Evolutionary conservation across 495 filamentous ascomycete species (phyloP), one percentile per base, ranked within the genome.

Genomic region (Tuber melanosporum): DNA sequence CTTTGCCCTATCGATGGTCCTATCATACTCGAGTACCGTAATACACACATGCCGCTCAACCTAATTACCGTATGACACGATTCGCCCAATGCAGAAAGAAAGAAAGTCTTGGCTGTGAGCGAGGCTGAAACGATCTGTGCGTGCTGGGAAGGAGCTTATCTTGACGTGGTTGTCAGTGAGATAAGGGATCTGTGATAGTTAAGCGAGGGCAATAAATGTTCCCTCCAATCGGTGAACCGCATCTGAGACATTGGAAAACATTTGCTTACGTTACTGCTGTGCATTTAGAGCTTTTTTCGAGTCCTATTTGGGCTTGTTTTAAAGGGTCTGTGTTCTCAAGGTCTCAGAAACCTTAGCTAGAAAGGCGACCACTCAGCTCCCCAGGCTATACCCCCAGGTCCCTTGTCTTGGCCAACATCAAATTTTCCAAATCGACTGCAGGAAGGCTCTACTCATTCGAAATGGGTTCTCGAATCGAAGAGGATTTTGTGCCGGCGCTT

Each of bases 401-500:
- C 39, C 39, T 41, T 41, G 39, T 41, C 45, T 47, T 47, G 45
- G 17, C 45, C 45, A 47, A 47, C 45, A 3, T 47, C 14, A 47
- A 47, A 19, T 5, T 47, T 19, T 19, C 15, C 17, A 45, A 15
- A 45, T 15, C 14, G 44, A 45, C 44, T 45, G 12, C 44, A 4
- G 17, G 5, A 47, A 17, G 19, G 15, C n/a, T 2, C 22, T 36
- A 62, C 45, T 32, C 10, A 15, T n/a, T 22, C 71, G 70, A 66
- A 42, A 80, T 80, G 78, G 12, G 52, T 32, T 76, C 77, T 36
- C 71, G 43, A 71, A 57, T 70, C 49, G 71, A 71, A 80, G 44
- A 46, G 69, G 44, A 71, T 43, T 89, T 88, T 84, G 87, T 83
- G 72, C 87, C 89, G 70, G 91, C 91, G 32, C 84, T 93, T 41